phyloP scores from a whole-genome alignment of 805 yeast species.

The Yarrowia sp. region DNA sequence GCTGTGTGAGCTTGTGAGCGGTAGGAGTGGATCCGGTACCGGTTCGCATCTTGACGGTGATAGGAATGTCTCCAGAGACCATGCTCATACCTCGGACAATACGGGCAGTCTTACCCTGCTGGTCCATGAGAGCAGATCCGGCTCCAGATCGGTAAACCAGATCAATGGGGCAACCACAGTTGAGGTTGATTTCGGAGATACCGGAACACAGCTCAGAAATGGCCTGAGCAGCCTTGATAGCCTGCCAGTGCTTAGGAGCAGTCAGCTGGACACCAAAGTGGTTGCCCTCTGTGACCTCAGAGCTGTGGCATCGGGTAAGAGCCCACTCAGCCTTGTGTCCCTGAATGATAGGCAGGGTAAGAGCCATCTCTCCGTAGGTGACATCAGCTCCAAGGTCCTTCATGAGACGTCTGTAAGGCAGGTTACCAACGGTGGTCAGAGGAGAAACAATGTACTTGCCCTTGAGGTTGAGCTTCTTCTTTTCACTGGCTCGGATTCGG shows the following conservation, averaged over 20 bases:
- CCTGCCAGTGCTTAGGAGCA: conserved; percentile 88
- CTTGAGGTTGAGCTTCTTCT: conserved; percentile 64
- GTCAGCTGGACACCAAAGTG: conserved; percentile 95
- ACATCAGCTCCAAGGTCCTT: conserved; percentile 85
- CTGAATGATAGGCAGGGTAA: conserved; percentile 77
- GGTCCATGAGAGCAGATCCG: conserved; percentile 90
- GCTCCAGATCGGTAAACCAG: conserved; percentile 91
- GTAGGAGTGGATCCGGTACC: conserved; percentile 86
- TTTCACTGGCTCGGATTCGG: conserved; percentile 55
- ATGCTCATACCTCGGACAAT: conserved; percentile 86
- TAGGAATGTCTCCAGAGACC: conserved; percentile 84
- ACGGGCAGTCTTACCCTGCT: conserved; percentile 75
- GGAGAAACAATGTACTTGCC: conserved; percentile 90
- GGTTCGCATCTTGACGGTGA: conserved; percentile 87
- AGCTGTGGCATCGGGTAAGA: conserved; percentile 77
- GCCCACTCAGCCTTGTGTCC: conserved; percentile 98
- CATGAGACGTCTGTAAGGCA: conserved; percentile 94
- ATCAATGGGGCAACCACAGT: conserved; percentile 98
- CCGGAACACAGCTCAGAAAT: conserved; percentile 55
- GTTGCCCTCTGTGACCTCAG: conserved; percentile 60
- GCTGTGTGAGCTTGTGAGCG: conserved; percentile 73
- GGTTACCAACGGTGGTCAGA: conserved; percentile 93
- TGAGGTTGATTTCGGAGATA: conserved; percentile 82
- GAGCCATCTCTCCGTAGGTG: conserved; percentile 95
- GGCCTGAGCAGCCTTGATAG: conserved; percentile 87